Evolutionary conservation across 2,329 filamentous ascomycete genomes (phyloP).

Genomic region (Apiospora marii): DNA sequence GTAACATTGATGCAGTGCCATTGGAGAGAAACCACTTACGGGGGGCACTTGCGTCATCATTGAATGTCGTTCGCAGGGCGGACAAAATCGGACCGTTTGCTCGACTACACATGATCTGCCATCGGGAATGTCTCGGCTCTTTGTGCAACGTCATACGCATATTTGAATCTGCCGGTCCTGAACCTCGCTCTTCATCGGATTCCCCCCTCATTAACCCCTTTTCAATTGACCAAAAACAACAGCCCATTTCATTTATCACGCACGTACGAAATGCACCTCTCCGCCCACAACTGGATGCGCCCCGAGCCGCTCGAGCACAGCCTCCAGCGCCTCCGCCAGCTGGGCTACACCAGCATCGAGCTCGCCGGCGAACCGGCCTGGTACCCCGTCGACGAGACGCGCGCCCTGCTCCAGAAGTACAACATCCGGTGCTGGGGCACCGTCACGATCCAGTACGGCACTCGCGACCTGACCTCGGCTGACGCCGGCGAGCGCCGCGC

Average conservation of each 20-base stretch:
- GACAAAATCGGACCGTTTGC: not conserved
- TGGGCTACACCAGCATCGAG: constrained; percentile 32
- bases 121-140: not conserved
- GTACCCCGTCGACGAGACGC: constrained; percentile 29
- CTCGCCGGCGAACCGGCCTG: constrained; percentile 31
- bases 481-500: constrained; percentile 26
- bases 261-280: constrained; percentile 30
- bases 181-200: too few species aligned
- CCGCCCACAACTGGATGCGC: constrained; percentile 34
- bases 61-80: not conserved
- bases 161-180: not conserved
- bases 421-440: constrained; percentile 29
- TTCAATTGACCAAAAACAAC: not conserved
- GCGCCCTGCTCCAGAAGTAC: constrained; percentile 31
- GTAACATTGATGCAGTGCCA: not conserved
- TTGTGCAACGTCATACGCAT: not conserved
- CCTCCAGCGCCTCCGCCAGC: constrained; percentile 29
- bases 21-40: not conserved
- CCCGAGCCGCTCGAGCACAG: constrained; percentile 32
- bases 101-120: not conserved
- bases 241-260: not conserved
- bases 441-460: constrained; percentile 33
- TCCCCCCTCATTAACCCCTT: not conserved
- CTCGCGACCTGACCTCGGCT: constrained; percentile 29
- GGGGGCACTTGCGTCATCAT: not conserved